These are phyloP conservation scores for Psophocarpus tetragonolobus DNA, from an alignment of 306 rosid genomes.

Conservation along the genomic window DNA sequence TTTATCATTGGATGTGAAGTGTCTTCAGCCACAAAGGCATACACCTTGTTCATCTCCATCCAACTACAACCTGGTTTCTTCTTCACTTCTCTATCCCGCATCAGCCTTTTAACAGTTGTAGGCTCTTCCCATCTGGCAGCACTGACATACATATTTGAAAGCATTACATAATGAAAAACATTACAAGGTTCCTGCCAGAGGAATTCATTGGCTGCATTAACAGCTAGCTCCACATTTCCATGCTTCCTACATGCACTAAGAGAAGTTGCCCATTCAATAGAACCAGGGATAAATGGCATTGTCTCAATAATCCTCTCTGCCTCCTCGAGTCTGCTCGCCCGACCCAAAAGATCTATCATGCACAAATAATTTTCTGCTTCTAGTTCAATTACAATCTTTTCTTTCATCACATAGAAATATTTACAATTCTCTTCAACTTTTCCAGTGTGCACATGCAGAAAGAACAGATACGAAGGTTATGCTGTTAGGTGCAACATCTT, in stretches of 20 bases:
- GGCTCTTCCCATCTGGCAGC: constrained; percentile 73
- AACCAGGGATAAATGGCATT: constrained; percentile 72
- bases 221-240: constrained; percentile 79
- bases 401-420: constrained; percentile 74
- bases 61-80: constrained; percentile 88
- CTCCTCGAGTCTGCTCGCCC: constrained; percentile 67
- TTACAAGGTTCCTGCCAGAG: constrained; percentile 66
- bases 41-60: constrained; percentile 72
- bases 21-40: constrained; percentile 77
- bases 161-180: constrained; percentile 67
- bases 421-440: constrained; percentile 65
- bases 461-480: constrained; percentile 72
- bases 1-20: constrained; percentile 72
- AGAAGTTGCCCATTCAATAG: constrained; percentile 74
- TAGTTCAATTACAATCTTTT: constrained; percentile 64
- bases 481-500: constrained; percentile 51
- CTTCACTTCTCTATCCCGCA: constrained; percentile 77
- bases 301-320: constrained; percentile 75
- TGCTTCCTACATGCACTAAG: constrained; percentile 85
- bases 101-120: constrained; percentile 57
- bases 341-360: constrained; percentile 81
- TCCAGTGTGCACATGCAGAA: constrained; percentile 75
- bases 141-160: constrained; percentile 67
- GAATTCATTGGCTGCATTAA: constrained; percentile 65
- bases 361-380: constrained; percentile 75